Evolutionary conservation across 495 filamentous ascomycete species (phyloP).

Genomic region (Talaromyces proteolyticus): DNA sequence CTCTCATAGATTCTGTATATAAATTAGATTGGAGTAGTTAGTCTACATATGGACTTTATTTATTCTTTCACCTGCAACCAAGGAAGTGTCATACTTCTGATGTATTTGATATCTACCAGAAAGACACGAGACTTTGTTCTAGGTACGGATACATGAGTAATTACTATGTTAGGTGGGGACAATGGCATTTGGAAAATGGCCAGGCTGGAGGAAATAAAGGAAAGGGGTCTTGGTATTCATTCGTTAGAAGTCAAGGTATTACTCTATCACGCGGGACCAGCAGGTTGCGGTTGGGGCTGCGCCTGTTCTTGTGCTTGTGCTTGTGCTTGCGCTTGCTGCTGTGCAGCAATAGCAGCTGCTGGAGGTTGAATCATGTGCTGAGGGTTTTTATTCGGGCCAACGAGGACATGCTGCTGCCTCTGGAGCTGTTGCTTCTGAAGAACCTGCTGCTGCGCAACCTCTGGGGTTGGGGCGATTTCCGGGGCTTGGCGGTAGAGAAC

Average conservation of each 20-base stretch:
- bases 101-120: background rate
- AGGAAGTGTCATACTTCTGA: too few relatives aligned
- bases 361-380: constrained; percentile 6
- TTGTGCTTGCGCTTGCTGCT: constrained; percentile 2
- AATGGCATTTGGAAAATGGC: background rate
- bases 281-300: too few relatives aligned
- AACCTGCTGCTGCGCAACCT: constrained; percentile 40
- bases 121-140: background rate
- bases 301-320: background rate
- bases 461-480: constrained; percentile 44
- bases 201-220: background rate
- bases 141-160: too few relatives aligned
- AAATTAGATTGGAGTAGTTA: too few relatives aligned
- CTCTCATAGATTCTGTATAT: too few relatives aligned
- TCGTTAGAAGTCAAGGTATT: too few relatives aligned
- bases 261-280: too few relatives aligned
- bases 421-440: constrained; percentile 38
- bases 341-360: background rate
- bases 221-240: background rate
- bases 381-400: constrained; percentile 31
- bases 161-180: too few relatives aligned
- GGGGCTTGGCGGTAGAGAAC: constrained; percentile 94
- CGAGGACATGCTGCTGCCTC: constrained; percentile 29
- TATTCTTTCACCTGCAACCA: too few relatives aligned
- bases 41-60: too few relatives aligned